Base-by-base conservation (phyloP, 139 green algal genomes). In the Chlorella sorokiniana region DNA sequence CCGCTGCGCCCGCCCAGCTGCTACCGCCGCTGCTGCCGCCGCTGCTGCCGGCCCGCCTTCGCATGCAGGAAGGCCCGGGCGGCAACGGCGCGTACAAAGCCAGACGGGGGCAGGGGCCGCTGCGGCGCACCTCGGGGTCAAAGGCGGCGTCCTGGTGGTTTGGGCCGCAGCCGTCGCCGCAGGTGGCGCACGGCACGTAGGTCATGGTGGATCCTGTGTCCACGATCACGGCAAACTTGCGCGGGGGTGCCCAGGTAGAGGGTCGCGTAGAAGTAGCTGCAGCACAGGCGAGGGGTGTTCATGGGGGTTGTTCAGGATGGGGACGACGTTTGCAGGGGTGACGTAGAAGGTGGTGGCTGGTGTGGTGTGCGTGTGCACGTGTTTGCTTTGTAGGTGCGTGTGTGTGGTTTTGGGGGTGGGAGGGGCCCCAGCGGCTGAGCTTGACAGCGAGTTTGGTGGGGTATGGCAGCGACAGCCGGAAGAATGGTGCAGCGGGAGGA, bases 171-270 rank as follows among this genome's bases (percentile, higher is more conserved):
- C 35, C 52, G 31, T 54, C 76, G 23, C 76, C 62, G 79, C 95
- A 98, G 33, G 73, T 86, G 23, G 86, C 78, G 85, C 96, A 99
- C 0, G 96, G 94, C 25, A 99, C 91, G 88, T 98, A 98, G 0
- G 93, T 97, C 54, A 98, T 94, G 1, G 95, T 98, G 85, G 88
- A 95, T 45, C 96, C 96, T 1, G 96, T 99, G 90, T 99, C 96
- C 20, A 98, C 94, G 77, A 99, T 99, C 11, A 98, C 88, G 6
- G 86, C 86, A 82, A 97, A 98, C 7, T 81, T 76, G 25, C 1
- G 91, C 75, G 1, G 94, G 96, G 0, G 92, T 98, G 25, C 96
- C 96, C 23, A 99, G 70, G 33, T 81, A 72, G 16, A 99, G 31
- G 1, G 82, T 91, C 0, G 91, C 90, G 72, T 97, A 98, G 56